These are phyloP conservation scores for Shiraia sp. DNA, from an alignment of 2,329 filamentous ascomycete genomes.

Conservation along the genomic window DNA sequence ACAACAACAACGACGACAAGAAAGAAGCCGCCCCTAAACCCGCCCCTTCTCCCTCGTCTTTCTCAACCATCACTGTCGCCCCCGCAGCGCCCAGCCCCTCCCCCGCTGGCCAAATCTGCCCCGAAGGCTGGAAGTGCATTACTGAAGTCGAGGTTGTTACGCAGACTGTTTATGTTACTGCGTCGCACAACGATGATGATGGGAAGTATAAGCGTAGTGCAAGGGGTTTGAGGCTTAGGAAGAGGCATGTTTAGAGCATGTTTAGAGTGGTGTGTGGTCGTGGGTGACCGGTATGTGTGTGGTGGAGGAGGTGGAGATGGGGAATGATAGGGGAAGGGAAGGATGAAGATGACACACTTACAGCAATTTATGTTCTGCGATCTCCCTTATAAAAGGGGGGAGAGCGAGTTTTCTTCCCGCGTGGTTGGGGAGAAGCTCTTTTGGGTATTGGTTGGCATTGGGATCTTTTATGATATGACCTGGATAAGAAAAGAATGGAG, in stretches of 20 bases:
- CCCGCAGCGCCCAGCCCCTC: conserved; percentile 26
- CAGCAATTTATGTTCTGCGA: conserved; percentile 15
- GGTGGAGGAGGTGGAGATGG: conserved; percentile 14
- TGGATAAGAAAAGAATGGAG: too few relatives aligned
- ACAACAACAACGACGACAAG: too few relatives aligned
- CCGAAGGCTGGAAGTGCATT: conserved; percentile 27
- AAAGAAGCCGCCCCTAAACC: not conserved
- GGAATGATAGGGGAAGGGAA: not conserved
- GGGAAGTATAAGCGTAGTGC: conserved; percentile 17
- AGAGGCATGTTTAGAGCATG: not conserved
- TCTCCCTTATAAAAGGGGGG: too few relatives aligned
- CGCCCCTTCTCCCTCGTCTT: conserved; percentile 1
- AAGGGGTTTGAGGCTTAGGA: not conserved
- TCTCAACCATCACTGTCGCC: conserved; percentile 15
- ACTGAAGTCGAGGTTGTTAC: conserved; percentile 30
- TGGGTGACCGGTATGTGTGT: too few relatives aligned
- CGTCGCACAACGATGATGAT: conserved; percentile 3
- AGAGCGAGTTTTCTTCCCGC: too few relatives aligned
- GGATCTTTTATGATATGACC: too few relatives aligned
- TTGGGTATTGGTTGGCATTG: too few relatives aligned
- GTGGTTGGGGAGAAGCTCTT: too few relatives aligned
- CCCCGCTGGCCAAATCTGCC: conserved; percentile 20
- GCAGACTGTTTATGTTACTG: conserved; percentile 32
- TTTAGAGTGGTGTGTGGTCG: too few relatives aligned
- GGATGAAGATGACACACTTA: not conserved